Base-by-base conservation (phyloP, 495 filamentous ascomycete species). In the Xylaria venustula region DNA sequence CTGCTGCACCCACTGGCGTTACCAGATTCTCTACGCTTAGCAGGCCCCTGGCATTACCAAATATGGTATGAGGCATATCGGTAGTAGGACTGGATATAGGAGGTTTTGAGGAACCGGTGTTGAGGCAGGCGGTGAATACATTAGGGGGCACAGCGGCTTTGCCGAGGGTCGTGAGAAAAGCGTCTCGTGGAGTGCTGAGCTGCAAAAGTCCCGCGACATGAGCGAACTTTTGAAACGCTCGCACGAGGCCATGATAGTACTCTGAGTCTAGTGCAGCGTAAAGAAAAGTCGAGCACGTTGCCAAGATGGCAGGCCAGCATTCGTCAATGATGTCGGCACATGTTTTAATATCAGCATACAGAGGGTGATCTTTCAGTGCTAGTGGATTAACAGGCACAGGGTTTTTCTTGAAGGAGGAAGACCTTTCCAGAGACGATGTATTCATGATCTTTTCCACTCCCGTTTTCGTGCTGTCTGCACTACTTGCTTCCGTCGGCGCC, bases 271-370 rank as follows among this genome's bases (percentile, higher is more conserved):
- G 75, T 0, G 92, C 86, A 19, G 95, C 92, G 70, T 92, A 92
- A 23, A 98, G 73, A 73, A 97, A 98, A 0, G 93, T 97, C 0
- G 94, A 97, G 64, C 90, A 97, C 1, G 92, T 89, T 15, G 94
- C 93, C 34, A 98, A 84, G 14, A 97, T 83, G 47, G 95, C 94
- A 23, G 95, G 94, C 94, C 94, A 98, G 67, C 95, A 97, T 65
- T 90, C 82, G 5, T 93, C 89, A 44, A 98, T 88, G 45, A 98
- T 89, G 2, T 83, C 83, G 23, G 91, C 89, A 59, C 91, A 90
- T 5, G 86, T 83, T 63, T 85, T 81, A 59, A 98, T 85, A 17
- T 90, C 87, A 5, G 79, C 68, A 58, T 88, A 81, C 17, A 90
- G 78, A 3, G 90, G 82, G 67, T 95, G 90, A 7, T 84, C 83